Base-by-base conservation (phyloP, 805 yeast genomes). In the Nakazawaea wyomingensis region DNA sequence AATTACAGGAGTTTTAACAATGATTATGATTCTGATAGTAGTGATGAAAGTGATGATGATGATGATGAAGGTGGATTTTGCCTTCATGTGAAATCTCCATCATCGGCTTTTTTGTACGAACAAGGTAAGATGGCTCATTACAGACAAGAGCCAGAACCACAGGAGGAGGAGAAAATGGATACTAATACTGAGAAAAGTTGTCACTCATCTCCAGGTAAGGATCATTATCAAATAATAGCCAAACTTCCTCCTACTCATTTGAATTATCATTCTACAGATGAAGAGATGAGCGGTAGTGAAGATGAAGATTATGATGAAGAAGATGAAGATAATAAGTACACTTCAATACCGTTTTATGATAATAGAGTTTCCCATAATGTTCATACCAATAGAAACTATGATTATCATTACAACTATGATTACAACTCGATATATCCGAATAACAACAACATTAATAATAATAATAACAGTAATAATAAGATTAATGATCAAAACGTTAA, bases 181-280 rank as follows among this genome's bases (percentile, higher is more conserved):
- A n/a, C n/a, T n/a, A n/a, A n/a, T n/a, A n/a, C n/a, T n/a, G n/a
- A n/a, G n/a, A n/a, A n/a, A n/a, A n/a, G n/a, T n/a, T n/a, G n/a
- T n/a, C n/a, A n/a, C n/a, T n/a, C n/a, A n/a, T n/a, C n/a, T n/a
- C n/a, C n/a, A n/a, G n/a, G n/a, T n/a, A n/a, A n/a, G n/a, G n/a
- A n/a, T n/a, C n/a, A n/a, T n/a, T n/a, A 52, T 47, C 48, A 75
- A 34, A 84, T 87, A 9, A 89, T 90, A 49, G 88, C 87, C 29
- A 68, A 79, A 34, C 64, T 91, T 41, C 97, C 98, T 2, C 81
- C 96, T 2, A 89, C 98, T 0, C 80, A 87, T 0, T 72, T 91
- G 43, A 89, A 90, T 57, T 78, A 78, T 57, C 86, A 87, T 6
- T 77, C 85, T 4, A 67, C 74, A 6, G 80, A 75, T 41, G 81